A percentile compares a stretch with the other conserved stretches of the same genome.
Conservation (phyloP, 2,329 filamentous ascomycete genomes). For the Metarhizium album region DNA sequence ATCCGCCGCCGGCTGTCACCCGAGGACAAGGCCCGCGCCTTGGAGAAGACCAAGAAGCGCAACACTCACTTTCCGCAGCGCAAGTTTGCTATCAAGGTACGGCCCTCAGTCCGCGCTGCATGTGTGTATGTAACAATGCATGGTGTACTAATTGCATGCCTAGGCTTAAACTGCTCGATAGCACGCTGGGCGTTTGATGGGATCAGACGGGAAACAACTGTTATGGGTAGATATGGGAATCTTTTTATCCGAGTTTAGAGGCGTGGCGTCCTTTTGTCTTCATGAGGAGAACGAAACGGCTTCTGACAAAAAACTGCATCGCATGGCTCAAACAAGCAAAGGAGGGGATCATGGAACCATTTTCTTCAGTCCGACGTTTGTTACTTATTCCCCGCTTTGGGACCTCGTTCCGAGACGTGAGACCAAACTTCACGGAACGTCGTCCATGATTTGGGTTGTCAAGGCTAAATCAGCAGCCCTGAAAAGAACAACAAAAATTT, state of each 20-base stretch:
- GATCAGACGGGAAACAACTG: constrained; percentile 4
- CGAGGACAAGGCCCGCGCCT: constrained; percentile 73
- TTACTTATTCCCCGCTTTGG: constrained; percentile 25
- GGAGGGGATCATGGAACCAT: not conserved
- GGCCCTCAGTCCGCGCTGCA: not conserved
- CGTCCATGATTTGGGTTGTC: constrained; percentile 20
- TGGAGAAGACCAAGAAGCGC: constrained; percentile 97
- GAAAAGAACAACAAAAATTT: constrained; percentile 15
- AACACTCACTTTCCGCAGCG: constrained; percentile 92
- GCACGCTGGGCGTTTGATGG: constrained; percentile 4
- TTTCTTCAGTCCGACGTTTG: constrained; percentile 25
- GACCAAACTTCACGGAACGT: constrained; percentile 12
- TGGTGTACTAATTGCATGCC: not conserved
- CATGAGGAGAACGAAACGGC: constrained; percentile 14
- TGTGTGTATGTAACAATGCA: not conserved
- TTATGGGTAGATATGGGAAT: constrained; percentile 3
- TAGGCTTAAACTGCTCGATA: constrained; percentile 9
- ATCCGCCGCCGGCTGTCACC: constrained; percentile 91
- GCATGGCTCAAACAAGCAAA: constrained; percentile 25
- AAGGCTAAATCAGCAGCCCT: constrained; percentile 18
- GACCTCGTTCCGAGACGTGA: constrained; percentile 23
- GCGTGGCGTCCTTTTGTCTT: constrained; percentile 27
- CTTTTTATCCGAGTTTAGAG: constrained; percentile 15
- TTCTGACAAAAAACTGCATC: constrained; percentile 22
- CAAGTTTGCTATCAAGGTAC: constrained; percentile 98